Evolutionary conservation across 1,284 basidiomycete species (phyloP).

Genomic region (Ganoderma lucidum): DNA sequence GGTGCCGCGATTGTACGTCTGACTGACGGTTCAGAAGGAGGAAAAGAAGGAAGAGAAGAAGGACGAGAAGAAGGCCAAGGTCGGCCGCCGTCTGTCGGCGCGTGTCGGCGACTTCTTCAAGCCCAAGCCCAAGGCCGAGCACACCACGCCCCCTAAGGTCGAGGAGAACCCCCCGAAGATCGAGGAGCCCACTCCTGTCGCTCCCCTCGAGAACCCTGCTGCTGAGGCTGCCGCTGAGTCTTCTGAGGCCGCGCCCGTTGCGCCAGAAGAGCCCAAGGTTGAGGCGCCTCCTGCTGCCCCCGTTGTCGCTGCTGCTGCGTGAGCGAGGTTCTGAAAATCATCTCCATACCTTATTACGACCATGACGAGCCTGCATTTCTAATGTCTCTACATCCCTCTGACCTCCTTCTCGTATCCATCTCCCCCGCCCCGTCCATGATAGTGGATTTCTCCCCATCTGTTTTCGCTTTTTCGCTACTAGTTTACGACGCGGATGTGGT

Average conservation of each 20-base stretch:
- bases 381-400: conserved; percentile 43
- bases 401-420: conserved; percentile 47
- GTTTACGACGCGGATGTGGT: conserved; percentile 70
- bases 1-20: conserved; percentile 4
- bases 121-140: conserved; percentile 74
- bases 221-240: conserved; percentile 43
- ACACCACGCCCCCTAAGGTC: conserved; percentile 79
- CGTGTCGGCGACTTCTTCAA: conserved; percentile 85
- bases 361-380: conserved; percentile 57
- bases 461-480: conserved; percentile 55
- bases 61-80: conserved; percentile 59
- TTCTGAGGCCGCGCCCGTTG: conserved; percentile 38
- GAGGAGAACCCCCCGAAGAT: conserved; percentile 85
- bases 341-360: conserved; percentile 51
- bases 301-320: conserved; percentile 66
- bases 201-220: conserved; percentile 78
- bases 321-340: conserved; percentile 41
- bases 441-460: conserved; percentile 42
- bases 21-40: conserved; percentile 36
- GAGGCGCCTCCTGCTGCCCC: conserved; percentile 46
- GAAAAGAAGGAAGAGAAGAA: conserved; percentile 45
- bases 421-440: conserved; percentile 41
- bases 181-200: conserved; percentile 76
- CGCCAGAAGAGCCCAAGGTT: conserved; percentile 48
- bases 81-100: conserved; percentile 78